Evolutionary conservation across 2,329 filamentous ascomycete genomes (phyloP).

Genomic region (Cladophialophora immunda): DNA sequence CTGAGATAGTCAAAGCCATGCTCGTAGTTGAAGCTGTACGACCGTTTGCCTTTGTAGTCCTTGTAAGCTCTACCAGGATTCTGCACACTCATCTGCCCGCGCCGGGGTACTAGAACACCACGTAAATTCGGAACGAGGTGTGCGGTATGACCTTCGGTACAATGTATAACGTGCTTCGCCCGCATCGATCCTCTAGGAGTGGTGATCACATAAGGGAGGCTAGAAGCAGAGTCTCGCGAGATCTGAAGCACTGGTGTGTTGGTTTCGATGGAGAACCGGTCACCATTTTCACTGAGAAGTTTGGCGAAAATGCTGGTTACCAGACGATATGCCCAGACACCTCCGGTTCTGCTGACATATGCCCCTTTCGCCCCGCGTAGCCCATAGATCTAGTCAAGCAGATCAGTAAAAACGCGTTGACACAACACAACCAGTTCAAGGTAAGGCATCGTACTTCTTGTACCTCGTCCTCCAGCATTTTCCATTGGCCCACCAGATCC

Average conservation of each 20-base stretch:
- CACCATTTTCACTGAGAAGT: constrained; percentile 23
- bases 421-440: too few species aligned
- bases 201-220: constrained; percentile 43
- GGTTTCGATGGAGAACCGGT: constrained; percentile 36
- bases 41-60: constrained; percentile 33
- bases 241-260: constrained; percentile 33
- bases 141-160: constrained; percentile 52
- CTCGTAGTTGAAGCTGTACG: constrained; percentile 10
- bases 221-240: not conserved
- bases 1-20: constrained; percentile 21
- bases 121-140: constrained; percentile 52
- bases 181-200: constrained; percentile 49
- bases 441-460: not conserved
- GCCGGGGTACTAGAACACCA: constrained; percentile 49
- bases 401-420: too few species aligned
- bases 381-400: constrained; percentile 26
- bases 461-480: constrained; percentile 13
- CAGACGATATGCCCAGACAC: constrained; percentile 48
- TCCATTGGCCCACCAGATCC: not conserved
- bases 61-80: constrained; percentile 38
- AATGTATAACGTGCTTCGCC: constrained; percentile 49
- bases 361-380: constrained; percentile 34
- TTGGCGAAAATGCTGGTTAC: constrained; percentile 42
- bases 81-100: constrained; percentile 55
- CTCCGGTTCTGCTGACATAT: constrained; percentile 41